A percentile compares a stretch with the other conserved stretches of the same genome.
phyloP scores from a whole-genome alignment of 2,329 filamentous ascomycete species.

The Aspergillus pseudotamarii region DNA sequence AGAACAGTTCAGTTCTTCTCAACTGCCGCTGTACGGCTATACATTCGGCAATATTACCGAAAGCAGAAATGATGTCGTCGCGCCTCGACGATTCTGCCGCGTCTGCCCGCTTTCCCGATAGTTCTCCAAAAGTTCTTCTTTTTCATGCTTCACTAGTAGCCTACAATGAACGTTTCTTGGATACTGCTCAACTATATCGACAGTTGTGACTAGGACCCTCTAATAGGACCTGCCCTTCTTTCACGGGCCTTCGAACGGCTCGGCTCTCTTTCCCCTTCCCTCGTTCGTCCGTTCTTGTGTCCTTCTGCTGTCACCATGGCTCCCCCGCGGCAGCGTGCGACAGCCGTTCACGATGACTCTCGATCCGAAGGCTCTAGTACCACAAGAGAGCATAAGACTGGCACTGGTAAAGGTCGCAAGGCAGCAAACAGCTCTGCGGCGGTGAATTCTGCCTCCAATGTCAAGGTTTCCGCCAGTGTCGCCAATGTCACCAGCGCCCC shows the following conservation, averaged over 20 bases:
- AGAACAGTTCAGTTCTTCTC: neutral
- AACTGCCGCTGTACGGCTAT: neutral
- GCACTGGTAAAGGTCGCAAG: constrained; percentile 37
- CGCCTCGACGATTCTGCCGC: constrained; percentile 34
- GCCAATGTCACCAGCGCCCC: constrained; percentile 36
- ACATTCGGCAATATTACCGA: constrained; percentile 20
- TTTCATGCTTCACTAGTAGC: constrained; percentile 10
- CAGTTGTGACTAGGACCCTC: neutral
- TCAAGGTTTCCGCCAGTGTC: constrained; percentile 26
- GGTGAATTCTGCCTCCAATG: constrained; percentile 15
- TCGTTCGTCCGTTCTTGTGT: constrained; percentile 3
- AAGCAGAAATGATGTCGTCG: constrained; percentile 29
- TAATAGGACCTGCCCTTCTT: neutral
- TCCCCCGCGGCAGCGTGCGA: constrained; percentile 48
- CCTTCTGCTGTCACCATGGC: constrained; percentile 39
- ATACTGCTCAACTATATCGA: neutral
- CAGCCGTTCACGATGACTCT: constrained; percentile 47
- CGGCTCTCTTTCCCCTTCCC: neutral
- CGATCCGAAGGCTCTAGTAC: constrained; percentile 52
- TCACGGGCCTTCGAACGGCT: constrained; percentile 5
- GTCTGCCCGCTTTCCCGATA: constrained; percentile 28
- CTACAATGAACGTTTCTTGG: neutral
- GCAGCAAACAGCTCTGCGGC: constrained; percentile 20
- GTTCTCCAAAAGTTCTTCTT: constrained; percentile 20
- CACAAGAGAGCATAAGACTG: constrained; percentile 39